These are phyloP conservation scores for Themeda triandra DNA, from an alignment of 176 grass and related monocot species.

Conservation along the genomic window DNA sequence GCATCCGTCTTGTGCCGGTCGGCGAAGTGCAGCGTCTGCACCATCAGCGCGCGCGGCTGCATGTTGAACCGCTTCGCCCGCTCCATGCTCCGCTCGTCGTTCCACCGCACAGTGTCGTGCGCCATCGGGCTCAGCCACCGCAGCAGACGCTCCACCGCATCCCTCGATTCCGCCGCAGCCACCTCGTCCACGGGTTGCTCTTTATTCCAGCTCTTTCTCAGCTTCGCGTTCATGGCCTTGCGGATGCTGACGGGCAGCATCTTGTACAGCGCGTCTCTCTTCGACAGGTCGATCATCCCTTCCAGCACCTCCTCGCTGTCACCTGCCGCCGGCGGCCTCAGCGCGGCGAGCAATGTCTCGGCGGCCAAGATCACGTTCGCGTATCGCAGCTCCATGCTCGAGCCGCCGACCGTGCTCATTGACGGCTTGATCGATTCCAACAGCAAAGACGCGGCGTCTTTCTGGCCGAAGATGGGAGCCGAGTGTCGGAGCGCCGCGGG, in stretches of 20 bases:
- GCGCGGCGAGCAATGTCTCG: constrained; percentile 39
- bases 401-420: constrained; percentile 47
- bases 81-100: constrained; percentile 78
- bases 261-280: constrained; percentile 69
- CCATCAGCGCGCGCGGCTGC: constrained; percentile 41
- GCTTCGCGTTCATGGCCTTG: constrained; percentile 43
- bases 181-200: constrained; percentile 34
- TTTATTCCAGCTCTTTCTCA: constrained; percentile 58
- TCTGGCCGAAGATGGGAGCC: constrained; percentile 55
- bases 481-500: constrained; percentile 45
- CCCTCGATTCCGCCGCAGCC: constrained; percentile 40
- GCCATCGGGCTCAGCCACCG: constrained; percentile 76
- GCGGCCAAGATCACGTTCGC: constrained; percentile 65
- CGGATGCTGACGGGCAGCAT: constrained; percentile 72
- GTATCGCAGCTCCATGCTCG: constrained; percentile 60
- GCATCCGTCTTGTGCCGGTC: constrained; percentile 66
- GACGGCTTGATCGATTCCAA: constrained; percentile 32
- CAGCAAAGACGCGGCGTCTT: neutral
- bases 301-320: constrained; percentile 3
- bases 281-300: constrained; percentile 43
- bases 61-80: constrained; percentile 61
- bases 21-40: constrained; percentile 90
- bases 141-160: constrained; percentile 38
- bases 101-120: constrained; percentile 68
- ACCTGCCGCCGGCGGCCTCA: constrained; percentile 22